A percentile compares a stretch with the other conserved stretches of the same genome.
phyloP scores from a whole-genome alignment of 2,329 filamentous ascomycete species.

The Talaromyces marneffei region DNA sequence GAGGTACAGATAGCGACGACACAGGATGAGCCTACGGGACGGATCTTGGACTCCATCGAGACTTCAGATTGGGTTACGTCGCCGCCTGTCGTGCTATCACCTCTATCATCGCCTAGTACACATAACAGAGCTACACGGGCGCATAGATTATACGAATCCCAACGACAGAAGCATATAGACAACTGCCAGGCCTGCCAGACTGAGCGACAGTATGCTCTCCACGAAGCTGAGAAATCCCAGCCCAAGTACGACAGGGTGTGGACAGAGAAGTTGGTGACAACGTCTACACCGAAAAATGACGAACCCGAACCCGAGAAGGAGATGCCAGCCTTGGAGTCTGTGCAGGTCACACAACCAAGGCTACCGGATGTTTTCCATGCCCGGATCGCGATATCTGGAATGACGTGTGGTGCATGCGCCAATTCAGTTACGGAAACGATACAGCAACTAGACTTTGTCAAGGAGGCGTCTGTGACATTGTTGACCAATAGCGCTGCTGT shows the following conservation, averaged over 20 bases:
- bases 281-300: neutral
- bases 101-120: neutral
- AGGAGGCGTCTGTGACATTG: constrained; percentile 53
- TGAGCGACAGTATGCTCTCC: constrained; percentile 28
- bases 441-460: constrained; percentile 51
- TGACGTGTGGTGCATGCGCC: constrained; percentile 64
- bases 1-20: constrained; percentile 43
- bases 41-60: constrained; percentile 31
- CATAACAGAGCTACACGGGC: neutral
- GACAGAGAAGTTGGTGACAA: constrained; percentile 3
- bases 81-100: constrained; percentile 2
- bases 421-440: constrained; percentile 55
- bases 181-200: constrained; percentile 48
- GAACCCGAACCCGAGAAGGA: neutral
- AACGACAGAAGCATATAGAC: constrained; percentile 38
- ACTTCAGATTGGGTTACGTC: constrained; percentile 19
- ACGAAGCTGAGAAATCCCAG: neutral
- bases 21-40: constrained; percentile 27
- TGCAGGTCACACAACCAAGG: constrained; percentile 11
- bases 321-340: constrained; percentile 2
- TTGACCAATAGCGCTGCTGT: constrained; percentile 59
- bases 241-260: constrained; percentile 9
- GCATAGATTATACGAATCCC: constrained; percentile 1
- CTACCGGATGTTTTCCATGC: constrained; percentile 17
- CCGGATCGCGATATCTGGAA: constrained; percentile 54